Evolutionary conservation across 306 rosid species (phyloP), one percentile per base, ranked within the genome.

Genomic region (Prunus fruticosa): DNA sequence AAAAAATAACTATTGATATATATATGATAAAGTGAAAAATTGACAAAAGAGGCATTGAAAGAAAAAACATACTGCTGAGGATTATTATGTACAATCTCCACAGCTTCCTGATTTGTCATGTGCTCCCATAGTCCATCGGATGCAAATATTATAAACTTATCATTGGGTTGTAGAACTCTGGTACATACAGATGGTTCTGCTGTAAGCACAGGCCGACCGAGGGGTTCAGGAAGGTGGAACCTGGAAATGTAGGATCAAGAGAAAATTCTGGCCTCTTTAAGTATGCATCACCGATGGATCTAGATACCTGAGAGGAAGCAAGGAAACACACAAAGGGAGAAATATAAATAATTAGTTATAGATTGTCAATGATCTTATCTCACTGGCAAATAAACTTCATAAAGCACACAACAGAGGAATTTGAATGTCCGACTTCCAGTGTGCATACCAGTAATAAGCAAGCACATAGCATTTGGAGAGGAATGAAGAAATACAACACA

Each of bases 81-180:
- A 81, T 71, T 82, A 52, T 82, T 93, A 57, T 89, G 41, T 69
- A 90, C 97, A 58, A 93, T 88, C 79, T 91, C 90, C 34, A 65
- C 96, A 75, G 96, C 98, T 82, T 86, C 90, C 82, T 91, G 90
- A 77, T 86, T 91, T 52, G 96, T 84, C 70, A 93, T 11, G 70
- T 89, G 96, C 51, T 89, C 98, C 98, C 98, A 93, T 47, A 93
- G 98, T 4, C 98, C 97, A 43, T 91, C 96, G 11, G 98, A 93
- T 71, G 98, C 98, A 79, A 91, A 93, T 74, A 93, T 91, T 41
- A 93, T 32, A 75, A 93, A 93, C 32, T 86, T 88, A 78, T 93
- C 96, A 32, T 82, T 86, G 22, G 89, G 88, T 74, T 81, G 87
- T 75, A 91, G 77, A 72, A 82, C 90, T 88, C 89, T 87, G 52